Evolutionary conservation across 1,139 yeast species (phyloP).

Genomic region (Hansenula lynferdii): DNA sequence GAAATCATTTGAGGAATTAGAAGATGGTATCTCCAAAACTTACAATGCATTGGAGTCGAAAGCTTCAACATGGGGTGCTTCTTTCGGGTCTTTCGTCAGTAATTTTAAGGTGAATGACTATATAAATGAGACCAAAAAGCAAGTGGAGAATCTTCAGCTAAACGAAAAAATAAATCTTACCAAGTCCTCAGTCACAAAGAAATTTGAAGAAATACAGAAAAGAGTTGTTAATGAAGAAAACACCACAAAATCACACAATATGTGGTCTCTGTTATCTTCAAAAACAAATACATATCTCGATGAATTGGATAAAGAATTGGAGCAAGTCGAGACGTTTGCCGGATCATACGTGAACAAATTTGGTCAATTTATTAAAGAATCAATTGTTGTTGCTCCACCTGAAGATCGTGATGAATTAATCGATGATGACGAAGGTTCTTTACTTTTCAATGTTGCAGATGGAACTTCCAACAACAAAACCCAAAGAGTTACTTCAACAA

Average conservation of each 20-base stretch:
- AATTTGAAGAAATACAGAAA: background rate
- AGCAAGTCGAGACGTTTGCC: constrained; percentile 60
- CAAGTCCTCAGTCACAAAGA: background rate
- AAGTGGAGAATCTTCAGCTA: constrained; percentile 10
- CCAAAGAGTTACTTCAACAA: constrained; percentile 38
- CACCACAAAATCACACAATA: constrained; percentile 1
- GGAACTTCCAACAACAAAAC: constrained; percentile 25
- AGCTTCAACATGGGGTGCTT: constrained; percentile 9
- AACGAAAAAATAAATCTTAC: constrained; percentile 7
- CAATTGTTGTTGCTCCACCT: constrained; percentile 39
- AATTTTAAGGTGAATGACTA: constrained; percentile 3
- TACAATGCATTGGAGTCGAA: constrained; percentile 14
- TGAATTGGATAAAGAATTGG: constrained; percentile 62
- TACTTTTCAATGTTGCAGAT: constrained; percentile 38
- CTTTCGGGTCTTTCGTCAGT: constrained; percentile 2
- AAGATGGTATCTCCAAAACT: constrained; percentile 23
- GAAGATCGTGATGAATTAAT: constrained; percentile 21
- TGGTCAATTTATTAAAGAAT: constrained; percentile 52
- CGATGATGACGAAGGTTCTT: constrained; percentile 32
- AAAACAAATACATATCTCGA: constrained; percentile 61
- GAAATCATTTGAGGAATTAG: constrained; percentile 30
- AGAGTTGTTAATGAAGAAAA: background rate
- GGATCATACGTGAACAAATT: constrained; percentile 53
- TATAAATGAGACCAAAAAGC: constrained; percentile 1
- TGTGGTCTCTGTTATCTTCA: constrained; percentile 20